These are phyloP conservation scores for Schizochytrium sp. DNA, from an alignment of 108 stramenopile species.

Conservation along the genomic window DNA sequence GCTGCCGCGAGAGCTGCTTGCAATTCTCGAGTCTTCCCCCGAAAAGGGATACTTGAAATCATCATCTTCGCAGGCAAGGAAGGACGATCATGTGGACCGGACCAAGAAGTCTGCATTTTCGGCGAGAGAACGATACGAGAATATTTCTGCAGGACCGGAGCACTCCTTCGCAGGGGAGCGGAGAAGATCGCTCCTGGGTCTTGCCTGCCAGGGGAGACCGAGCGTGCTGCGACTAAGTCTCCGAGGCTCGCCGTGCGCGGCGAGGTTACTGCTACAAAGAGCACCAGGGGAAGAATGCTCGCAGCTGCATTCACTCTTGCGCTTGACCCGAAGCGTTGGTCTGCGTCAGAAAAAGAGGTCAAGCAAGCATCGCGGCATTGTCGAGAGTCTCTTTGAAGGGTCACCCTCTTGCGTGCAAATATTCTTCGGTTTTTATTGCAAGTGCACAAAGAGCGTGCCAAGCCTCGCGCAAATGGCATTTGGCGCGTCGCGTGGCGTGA, in stretches of 20 bases:
- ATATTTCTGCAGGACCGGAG: too few species aligned
- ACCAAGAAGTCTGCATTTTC: not conserved
- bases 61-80: not conserved
- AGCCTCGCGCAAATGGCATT: not conserved
- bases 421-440: not conserved
- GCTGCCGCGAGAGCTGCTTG: too few species aligned
- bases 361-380: too few species aligned
- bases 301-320: not conserved
- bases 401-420: not conserved
- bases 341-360: too few species aligned
- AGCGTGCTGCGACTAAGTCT: not conserved
- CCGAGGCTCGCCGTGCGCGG: not conserved
- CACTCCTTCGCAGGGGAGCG: too few species aligned
- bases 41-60: not conserved
- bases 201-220: not conserved
- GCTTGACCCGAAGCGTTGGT: too few species aligned
- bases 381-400: not conserved
- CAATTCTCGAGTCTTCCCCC: too few species aligned
- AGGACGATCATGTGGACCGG: not conserved
- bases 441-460: not conserved
- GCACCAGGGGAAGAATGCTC: not conserved
- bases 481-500: not conserved
- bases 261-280: not conserved
- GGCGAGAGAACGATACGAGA: too few species aligned
- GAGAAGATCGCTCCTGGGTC: too few species aligned